Base-by-base conservation (phyloP, 306 rosid species). In the Ochetophila trinervis region DNA sequence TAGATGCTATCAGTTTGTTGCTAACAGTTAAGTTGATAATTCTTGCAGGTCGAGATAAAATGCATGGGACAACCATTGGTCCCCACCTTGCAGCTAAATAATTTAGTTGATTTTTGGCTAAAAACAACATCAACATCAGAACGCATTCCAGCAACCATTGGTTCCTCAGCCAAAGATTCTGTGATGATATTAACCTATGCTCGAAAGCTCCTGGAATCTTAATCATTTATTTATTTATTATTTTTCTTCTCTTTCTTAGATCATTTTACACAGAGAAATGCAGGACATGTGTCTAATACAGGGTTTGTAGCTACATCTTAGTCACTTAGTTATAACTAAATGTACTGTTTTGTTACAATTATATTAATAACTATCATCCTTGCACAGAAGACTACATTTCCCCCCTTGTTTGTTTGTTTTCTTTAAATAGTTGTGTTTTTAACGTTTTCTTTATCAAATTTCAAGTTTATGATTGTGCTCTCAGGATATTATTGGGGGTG, bases 151-250 rank as follows among this genome's bases (percentile, higher is more conserved):
- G 90, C 87, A 15, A 54, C 88, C 19, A 74, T 90, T 10, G 99
- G 99, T 3, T 88, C 99, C 30, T 86, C 97, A 1, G 99, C 96
- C 0, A 88, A 94, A 79, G 97, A 94, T 65, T 94, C 86, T 61
- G 82, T 94, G 4, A 88, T 94, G 97, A 94, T 90, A 60, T 82
- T 94, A 1, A 80, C 81, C 27, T 94, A 94, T 79, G 82, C 85
- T 74, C 89, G 87, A 57, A 94, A 84, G 81, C 63, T 67, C 65
- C 60, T 79, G 30, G 67, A 71, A 63, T 71, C 86, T 76, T 88
- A 81, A 86, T 27, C 62, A 3, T 55, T 55, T 24, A 12, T 16
- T 16, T 45, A 27, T 27, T 27, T 27, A 27, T 27, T 27, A 27
- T 27, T 40, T 40, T 40, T 2, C 12, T 12, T 40, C 45, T 50